Evolutionary conservation across 202 grass and related monocot species (phyloP), one percentile per base, ranked within the genome.

Genomic region (Saccharum hybrid): DNA sequence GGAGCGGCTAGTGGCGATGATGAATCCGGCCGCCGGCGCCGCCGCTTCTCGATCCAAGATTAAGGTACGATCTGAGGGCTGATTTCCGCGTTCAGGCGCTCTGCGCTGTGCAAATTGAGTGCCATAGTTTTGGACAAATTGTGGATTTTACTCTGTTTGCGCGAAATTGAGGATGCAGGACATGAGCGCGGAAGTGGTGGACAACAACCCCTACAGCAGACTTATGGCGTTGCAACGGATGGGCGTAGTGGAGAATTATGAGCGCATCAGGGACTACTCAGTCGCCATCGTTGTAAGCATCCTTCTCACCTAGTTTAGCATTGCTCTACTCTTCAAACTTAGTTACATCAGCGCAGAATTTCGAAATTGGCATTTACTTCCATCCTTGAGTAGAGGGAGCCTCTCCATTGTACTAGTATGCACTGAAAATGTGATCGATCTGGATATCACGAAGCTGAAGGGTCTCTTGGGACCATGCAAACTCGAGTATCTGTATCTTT

Each of bases 211-310:
- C 0, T 98, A 98, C 81, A 98, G 91, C 75, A 90, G 96, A 69
- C 75, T 98, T 63, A 98, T 98, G 96, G 96, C 96, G 72, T 82
- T 98, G 85, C 93, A 96, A 79, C 72, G 96, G 71, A 98, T 98
- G 96, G 96, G 96, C 16, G 90, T 98, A 23, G 96, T 98, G 4
- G 71, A 92, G n/a, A 96, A 96, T 57, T 98, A 98, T 30, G 96
- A 98, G 70, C 90, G 78, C 51, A 98, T 98, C 70, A 90, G 96
- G 11, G 78, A 95, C 49, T 96, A 88, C 87, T 95, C 96, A 0
- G 59, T 95, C 52, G 96, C 93, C 49, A 96, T 98, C 40, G 93
- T 98, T 11, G 96, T 98, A 85, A 67, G 96, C 75, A 59, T 61
- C 68, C 31, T 7, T 56, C 46, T 59, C 51, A 26, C 73, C 33